These are phyloP conservation scores for Oryza coarctata DNA, from an alignment of 176 grass and related monocot species.

Conservation along the genomic window DNA sequence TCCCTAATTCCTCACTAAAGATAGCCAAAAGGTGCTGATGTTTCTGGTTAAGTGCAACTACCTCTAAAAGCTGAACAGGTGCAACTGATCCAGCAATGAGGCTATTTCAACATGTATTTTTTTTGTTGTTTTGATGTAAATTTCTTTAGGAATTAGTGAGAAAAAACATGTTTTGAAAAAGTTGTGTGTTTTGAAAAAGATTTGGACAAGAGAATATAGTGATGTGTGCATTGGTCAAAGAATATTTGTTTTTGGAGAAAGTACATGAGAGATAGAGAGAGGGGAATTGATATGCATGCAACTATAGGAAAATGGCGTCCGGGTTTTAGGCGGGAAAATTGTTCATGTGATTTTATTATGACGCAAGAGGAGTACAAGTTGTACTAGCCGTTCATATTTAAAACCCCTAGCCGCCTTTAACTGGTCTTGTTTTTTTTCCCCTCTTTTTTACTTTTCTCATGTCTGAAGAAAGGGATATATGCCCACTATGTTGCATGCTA, in stretches of 20 bases:
- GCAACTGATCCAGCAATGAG: constrained; percentile 24
- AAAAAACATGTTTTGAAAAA: background rate
- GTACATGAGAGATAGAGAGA: background rate
- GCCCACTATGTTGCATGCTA: constrained; percentile 5
- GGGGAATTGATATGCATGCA: constrained; percentile 25
- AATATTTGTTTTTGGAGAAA: constrained; percentile 28
- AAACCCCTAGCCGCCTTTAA: constrained; percentile 3
- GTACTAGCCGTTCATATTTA: constrained; percentile 57
- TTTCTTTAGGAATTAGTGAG: background rate
- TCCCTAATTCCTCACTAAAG: background rate
- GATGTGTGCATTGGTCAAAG: constrained; percentile 35
- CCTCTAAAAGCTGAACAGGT: constrained; percentile 35
- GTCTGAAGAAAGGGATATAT: constrained; percentile 33
- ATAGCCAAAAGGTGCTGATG: constrained; percentile 18
- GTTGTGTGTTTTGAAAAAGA: no score
- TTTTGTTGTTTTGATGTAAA: background rate
- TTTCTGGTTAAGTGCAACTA: constrained; percentile 37
- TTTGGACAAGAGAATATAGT: background rate
- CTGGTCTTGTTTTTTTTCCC: background rate
- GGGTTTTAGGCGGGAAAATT: constrained; percentile 51
- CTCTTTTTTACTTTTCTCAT: constrained; percentile 28
- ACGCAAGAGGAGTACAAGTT: constrained; percentile 16
- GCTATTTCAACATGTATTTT: background rate
- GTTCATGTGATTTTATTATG: constrained; percentile 46
- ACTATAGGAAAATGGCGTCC: constrained; percentile 42